phyloP scores from a whole-genome alignment of 768 basidiomycete genomes.

The Agrocybe pediades region DNA sequence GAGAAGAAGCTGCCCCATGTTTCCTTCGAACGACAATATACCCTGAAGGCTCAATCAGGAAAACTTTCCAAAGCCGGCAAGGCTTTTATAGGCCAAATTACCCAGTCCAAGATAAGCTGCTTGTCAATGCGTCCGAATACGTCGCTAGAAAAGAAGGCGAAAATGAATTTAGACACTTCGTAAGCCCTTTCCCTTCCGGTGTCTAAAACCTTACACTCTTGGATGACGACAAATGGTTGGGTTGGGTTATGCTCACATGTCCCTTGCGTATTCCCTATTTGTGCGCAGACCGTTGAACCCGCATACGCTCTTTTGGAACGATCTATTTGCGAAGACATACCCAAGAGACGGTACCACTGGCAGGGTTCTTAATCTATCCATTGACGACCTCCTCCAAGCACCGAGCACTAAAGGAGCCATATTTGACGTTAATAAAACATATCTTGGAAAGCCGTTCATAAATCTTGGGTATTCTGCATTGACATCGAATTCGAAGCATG shows the following conservation, averaged over 20 bases:
- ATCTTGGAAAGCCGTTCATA: constrained; percentile 28
- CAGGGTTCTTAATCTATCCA: constrained; percentile 16
- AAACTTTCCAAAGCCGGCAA: no score
- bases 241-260: neutral
- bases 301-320: constrained; percentile 23
- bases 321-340: constrained; percentile 17
- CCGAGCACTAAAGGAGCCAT: constrained; percentile 21
- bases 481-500: neutral
- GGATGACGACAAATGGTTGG: neutral
- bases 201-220: neutral
- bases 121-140: no score
- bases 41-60: no score
- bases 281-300: constrained; percentile 12
- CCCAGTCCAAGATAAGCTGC: no score
- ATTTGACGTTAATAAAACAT: constrained; percentile 26
- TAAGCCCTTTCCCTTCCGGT: neutral
- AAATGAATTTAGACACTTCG: neutral
- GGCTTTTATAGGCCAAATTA: no score
- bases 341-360: constrained; percentile 6
- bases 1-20: no score
- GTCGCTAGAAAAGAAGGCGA: no score
- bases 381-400: constrained; percentile 22
- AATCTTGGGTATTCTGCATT: constrained; percentile 11
- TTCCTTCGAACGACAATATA: no score
- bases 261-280: neutral